Base-by-base conservation (phyloP, 495 filamentous ascomycete genomes). In the Penicillium bialowiezense region DNA sequence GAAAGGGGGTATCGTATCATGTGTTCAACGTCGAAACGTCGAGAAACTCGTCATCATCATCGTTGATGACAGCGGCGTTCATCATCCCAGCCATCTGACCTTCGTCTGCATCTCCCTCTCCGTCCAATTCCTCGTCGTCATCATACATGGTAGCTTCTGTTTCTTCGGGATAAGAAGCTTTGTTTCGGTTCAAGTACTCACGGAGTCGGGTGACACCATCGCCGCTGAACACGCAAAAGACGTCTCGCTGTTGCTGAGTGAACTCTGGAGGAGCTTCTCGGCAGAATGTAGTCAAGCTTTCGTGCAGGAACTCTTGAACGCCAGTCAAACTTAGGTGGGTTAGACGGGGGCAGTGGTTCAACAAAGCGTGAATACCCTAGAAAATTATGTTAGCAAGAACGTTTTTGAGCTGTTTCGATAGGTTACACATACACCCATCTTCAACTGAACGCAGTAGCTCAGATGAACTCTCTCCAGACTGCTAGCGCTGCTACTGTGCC, bases 191-290 rank as follows among this genome's bases (percentile, higher is more conserved):
- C 26, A 98, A 75, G 58, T 88, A 83, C 19, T 81, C 72, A 19
- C 95, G 89, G 4, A 99, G 80, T 39, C 78, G 76, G 26, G 73
- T 74, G 21, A 99, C 95, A 17, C 91, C 91, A 29, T 80, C 73
- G 8, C 95, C 93, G 14, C 90, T 96, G 68, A 97, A 99, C 34
- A 99, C 95, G 64, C 95, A 99, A 65, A 95, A 99, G 17, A 97
- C 90, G 7, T 88, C 84, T 46, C 93, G 84, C 63, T 99, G 93
- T 59, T 96, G 90, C 6, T 92, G 85, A 26, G 91, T 97, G 62
- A 99, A 99, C 69, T 97, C 95, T 46, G 77, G 68, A 33, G 93
- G 95, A 0, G 95, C 90, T 55, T 87, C 85, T 26, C 95, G 84
- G 67, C 92, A 97, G 65, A 88, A 96, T 4, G 67, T 66, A 24